These are phyloP conservation scores for Rhizophagus prolifer DNA, from an alignment of 192 early-diverging fungal species.

Conservation along the genomic window DNA sequence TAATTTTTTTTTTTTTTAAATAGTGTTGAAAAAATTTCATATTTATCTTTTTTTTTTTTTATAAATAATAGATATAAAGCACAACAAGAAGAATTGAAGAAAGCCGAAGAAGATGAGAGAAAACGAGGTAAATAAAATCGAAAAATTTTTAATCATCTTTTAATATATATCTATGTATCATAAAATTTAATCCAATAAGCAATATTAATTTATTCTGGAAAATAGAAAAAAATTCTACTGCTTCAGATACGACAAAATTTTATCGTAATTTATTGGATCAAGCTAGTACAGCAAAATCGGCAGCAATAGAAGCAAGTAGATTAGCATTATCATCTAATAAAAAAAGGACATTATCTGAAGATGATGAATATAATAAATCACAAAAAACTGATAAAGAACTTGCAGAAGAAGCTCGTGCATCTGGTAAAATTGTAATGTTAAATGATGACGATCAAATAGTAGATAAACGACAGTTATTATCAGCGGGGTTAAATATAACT, in stretches of 20 bases:
- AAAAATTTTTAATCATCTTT: not conserved
- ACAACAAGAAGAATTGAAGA: constrained; percentile 58
- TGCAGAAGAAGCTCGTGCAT: constrained; percentile 38
- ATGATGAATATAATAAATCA: constrained; percentile 16
- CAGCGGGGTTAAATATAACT: constrained; percentile 65
- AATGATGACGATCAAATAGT: constrained; percentile 77
- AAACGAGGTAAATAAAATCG: constrained; percentile 36
- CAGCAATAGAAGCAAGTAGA: constrained; percentile 37
- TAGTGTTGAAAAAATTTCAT: not conserved
- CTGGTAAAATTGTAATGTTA: constrained; percentile 47
- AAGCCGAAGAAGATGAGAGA: constrained; percentile 60
- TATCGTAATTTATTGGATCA: constrained; percentile 59
- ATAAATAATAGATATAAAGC: constrained; percentile 42
- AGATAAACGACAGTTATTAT: constrained; percentile 69
- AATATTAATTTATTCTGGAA: not conserved
- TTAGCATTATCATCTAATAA: constrained; percentile 13
- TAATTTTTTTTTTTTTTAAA: not conserved
- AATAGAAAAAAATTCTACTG: constrained; percentile 30
- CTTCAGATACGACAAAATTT: constrained; percentile 48
- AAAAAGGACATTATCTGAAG: not conserved
- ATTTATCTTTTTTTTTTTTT: not conserved
- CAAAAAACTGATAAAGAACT: constrained; percentile 35
- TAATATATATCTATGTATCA: not conserved
- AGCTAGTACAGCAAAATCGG: constrained; percentile 38
- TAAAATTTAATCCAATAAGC: not conserved